Evolutionary conservation across 1,284 basidiomycete genomes (phyloP), one percentile per base, ranked within the genome.

Genomic region (Phlebopus sp.): DNA sequence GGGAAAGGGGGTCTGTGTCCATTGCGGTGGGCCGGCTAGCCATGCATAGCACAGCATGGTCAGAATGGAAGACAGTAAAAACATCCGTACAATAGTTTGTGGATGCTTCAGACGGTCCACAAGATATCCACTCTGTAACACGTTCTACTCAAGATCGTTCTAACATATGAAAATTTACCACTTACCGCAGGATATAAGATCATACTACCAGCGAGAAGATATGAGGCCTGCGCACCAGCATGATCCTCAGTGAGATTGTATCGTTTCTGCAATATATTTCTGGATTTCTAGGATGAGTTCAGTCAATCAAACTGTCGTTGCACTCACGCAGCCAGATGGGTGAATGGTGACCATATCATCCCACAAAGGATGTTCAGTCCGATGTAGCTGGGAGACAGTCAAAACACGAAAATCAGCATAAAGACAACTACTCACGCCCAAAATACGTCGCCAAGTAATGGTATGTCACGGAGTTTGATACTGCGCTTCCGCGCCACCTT

Each of bases 341-440:
- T 79, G 60, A 90, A 90, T 1, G 88, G 89, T 13, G 78, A 72
- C 88, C 88, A 91, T 32, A 89, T 81, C 51, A 78, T 72, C n/a
- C 88, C 88, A 49, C 84, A 90, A 14, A 90, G 68, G 6, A 90
- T 64, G 54, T 90, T 90, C 15, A 85, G 57, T 4, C 74, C 81
- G 47, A 87, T 80, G 60, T 87, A 87, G 17, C 82, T 84, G 55
- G 4, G 9, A n/a, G 45, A 46, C 21, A 14, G 29, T 68, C 38
- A 65, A 37, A 13, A 46, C 6, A 37, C 2, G 14, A 13, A 37
- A 31, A 29, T 14, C 25, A 14, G 10, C 37, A 19, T 37, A 30
- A 29, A 27, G 23, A 31, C 14, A 51, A 34, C 31, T 1, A 69
- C 84, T 69, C 67, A 88, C 75, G 83, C 77, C 86, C 87, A 91